Percentiles rank a stretch among this genome's conserved stretches.
phyloP scores from a whole-genome alignment of 2,329 filamentous ascomycete genomes.

The Didymella exigua region DNA sequence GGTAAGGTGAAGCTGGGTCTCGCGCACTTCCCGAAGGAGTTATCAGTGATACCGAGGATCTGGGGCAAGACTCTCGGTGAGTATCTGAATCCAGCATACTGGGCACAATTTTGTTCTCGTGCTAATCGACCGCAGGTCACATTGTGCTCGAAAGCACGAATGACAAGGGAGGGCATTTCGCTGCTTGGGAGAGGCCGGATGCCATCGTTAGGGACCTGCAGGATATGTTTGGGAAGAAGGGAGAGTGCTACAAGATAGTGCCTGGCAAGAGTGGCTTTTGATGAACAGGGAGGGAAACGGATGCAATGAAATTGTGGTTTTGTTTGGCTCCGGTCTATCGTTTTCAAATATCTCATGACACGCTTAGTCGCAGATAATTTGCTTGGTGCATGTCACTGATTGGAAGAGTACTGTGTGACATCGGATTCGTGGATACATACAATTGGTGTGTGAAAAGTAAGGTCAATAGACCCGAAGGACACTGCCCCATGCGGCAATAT shows the following conservation, averaged over 20 bases:
- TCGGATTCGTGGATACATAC: too few species aligned
- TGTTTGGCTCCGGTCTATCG: not conserved
- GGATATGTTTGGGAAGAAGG: constrained; percentile 62
- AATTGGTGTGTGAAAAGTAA: too few species aligned
- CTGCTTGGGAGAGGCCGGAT: constrained; percentile 63
- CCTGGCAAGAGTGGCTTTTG: constrained; percentile 34
- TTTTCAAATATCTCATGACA: too few species aligned
- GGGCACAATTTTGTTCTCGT: not conserved
- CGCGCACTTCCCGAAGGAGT: constrained; percentile 64
- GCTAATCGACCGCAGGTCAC: constrained; percentile 34
- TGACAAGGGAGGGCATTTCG: constrained; percentile 65
- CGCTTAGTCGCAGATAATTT: too few species aligned
- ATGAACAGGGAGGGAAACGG: not conserved
- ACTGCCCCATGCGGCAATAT: too few species aligned
- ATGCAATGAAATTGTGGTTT: not conserved
- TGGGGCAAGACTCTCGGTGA: constrained; percentile 64
- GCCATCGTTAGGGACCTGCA: constrained; percentile 60
- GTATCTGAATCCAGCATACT: not conserved
- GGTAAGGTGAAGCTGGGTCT: constrained; percentile 58
- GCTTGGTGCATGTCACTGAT: too few species aligned
- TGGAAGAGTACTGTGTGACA: too few species aligned
- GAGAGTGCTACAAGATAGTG: constrained; percentile 42
- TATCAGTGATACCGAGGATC: constrained; percentile 59
- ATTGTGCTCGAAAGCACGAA: constrained; percentile 63
- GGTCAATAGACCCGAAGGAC: too few species aligned